phyloP scores from a whole-genome alignment of 1,139 yeast species.

The Scheffersomyces parashehatae region DNA sequence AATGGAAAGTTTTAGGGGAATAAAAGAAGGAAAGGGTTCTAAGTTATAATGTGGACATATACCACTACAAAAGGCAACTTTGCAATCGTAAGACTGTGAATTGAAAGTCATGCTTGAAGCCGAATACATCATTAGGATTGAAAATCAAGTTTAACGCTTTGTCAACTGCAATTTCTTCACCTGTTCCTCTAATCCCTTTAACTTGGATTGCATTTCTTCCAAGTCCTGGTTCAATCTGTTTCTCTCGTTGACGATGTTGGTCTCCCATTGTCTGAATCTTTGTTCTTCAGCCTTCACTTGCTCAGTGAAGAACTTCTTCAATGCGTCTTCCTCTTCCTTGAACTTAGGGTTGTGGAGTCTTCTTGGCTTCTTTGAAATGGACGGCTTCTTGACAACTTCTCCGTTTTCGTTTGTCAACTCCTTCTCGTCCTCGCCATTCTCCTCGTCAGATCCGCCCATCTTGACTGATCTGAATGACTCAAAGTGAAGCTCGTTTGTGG shows the following conservation, averaged over 20 bases:
- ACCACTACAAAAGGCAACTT: too few species aligned
- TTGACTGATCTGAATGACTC: slow-evolving; percentile 84
- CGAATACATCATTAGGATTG: too few species aligned
- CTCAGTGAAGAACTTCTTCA: slow-evolving; percentile 95
- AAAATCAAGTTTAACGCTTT: slow-evolving; percentile 24
- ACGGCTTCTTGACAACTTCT: slow-evolving; percentile 32
- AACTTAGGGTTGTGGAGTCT: slow-evolving; percentile 82
- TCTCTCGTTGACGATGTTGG: slow-evolving; percentile 91
- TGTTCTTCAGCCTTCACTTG: slow-evolving; percentile 97
- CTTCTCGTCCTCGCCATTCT: slow-evolving; percentile 20
- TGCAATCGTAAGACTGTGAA: too few species aligned
- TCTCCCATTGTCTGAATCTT: slow-evolving; percentile 98
- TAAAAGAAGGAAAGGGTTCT: too few species aligned
- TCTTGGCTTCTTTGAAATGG: slow-evolving; percentile 45
- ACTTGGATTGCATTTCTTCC: slow-evolving; percentile 79
- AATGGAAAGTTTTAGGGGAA: too few species aligned
- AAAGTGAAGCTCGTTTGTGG: slow-evolving; percentile 91
- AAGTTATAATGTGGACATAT: too few species aligned
- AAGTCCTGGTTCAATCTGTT: slow-evolving; percentile 91
- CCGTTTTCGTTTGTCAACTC: slow-evolving; percentile 37
- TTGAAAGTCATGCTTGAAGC: too few species aligned
- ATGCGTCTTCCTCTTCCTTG: slow-evolving; percentile 92
- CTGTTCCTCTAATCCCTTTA: slow-evolving; percentile 71
- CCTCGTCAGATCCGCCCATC: slow-evolving; percentile 58
- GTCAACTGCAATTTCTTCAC: slow-evolving; percentile 66